Evolutionary conservation across 169 alveolate species (phyloP).

Genomic region (Toxoplasma gondii): DNA sequence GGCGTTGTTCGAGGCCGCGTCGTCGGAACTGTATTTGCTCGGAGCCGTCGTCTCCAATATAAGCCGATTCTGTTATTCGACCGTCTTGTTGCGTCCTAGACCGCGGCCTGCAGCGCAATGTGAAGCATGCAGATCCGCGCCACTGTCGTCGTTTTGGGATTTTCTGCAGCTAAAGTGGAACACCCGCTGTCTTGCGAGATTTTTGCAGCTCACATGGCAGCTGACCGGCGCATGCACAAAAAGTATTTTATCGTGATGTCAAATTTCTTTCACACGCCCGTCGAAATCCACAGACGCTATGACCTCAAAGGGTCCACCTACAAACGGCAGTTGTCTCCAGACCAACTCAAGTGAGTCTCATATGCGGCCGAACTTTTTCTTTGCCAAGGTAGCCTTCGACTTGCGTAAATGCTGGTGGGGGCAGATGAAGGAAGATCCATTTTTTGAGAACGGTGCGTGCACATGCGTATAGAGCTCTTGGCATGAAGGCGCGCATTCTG

Average conservation of each 20-base stretch:
- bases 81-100: too few species aligned
- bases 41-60: too few species aligned
- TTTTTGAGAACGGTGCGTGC: too few species aligned
- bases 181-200: too few species aligned
- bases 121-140: neutral
- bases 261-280: conserved; percentile 94
- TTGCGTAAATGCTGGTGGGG: too few species aligned
- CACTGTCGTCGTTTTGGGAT: neutral
- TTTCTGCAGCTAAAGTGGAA: too few species aligned
- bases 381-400: neutral
- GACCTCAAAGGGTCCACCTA: conserved; percentile 72
- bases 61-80: too few species aligned
- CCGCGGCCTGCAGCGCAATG: too few species aligned
- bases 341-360: conserved; percentile 46
- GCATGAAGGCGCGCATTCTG: too few species aligned
- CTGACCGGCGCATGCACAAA: conserved; percentile 67
- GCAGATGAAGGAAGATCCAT: too few species aligned
- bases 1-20: neutral
- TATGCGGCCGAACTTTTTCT: neutral
- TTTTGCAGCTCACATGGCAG: neutral
- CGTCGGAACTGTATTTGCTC: too few species aligned
- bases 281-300: conserved; percentile 76
- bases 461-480: too few species aligned
- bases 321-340: conserved; percentile 68
- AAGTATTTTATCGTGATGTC: conserved; percentile 96